phyloP scores from a whole-genome alignment of 2,329 filamentous ascomycete species.

The Penicillium palitans region DNA sequence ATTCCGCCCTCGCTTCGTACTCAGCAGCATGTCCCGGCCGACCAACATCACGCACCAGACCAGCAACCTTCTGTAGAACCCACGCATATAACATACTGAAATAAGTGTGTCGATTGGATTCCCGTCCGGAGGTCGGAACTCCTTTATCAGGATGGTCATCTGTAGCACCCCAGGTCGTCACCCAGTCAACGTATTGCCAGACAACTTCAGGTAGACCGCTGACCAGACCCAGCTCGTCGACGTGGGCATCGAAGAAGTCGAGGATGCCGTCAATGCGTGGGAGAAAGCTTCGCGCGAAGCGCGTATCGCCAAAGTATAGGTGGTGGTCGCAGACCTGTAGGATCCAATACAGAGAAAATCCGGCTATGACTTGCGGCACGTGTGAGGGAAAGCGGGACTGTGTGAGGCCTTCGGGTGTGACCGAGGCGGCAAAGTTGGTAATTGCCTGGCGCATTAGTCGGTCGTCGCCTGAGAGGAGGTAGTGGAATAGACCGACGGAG shows the following conservation, averaged over 20 bases:
- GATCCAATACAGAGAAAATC: slow-evolving; percentile 39
- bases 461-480: slow-evolving; percentile 36
- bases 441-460: slow-evolving; percentile 36
- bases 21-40: slow-evolving; percentile 34
- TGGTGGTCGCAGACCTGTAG: slow-evolving; percentile 35
- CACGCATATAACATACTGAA: slow-evolving; percentile 45
- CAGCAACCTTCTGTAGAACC: slow-evolving; percentile 36
- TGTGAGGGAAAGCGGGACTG: slow-evolving; percentile 35
- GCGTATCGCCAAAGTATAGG: slow-evolving; percentile 32
- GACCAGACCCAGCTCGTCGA: slow-evolving; percentile 24
- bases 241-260: slow-evolving; percentile 25
- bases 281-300: slow-evolving; percentile 24
- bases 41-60: slow-evolving; percentile 34
- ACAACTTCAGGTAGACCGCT: slow-evolving; percentile 26
- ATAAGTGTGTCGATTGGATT: slow-evolving; percentile 43
- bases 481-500: slow-evolving; percentile 33
- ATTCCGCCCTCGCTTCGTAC: slow-evolving; percentile 25
- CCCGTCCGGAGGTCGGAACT: slow-evolving; percentile 41
- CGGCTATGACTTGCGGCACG: slow-evolving; percentile 31
- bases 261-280: slow-evolving; percentile 28
- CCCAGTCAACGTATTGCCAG: slow-evolving; percentile 42
- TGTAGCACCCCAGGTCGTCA: slow-evolving; percentile 33
- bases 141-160: slow-evolving; percentile 39
- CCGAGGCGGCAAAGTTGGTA: slow-evolving; percentile 32
- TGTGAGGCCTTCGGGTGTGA: slow-evolving; percentile 31